Evolutionary conservation across 2,329 filamentous ascomycete species (phyloP), one percentile per base, ranked within the genome.

Genomic region (Monosporascus sp.): DNA sequence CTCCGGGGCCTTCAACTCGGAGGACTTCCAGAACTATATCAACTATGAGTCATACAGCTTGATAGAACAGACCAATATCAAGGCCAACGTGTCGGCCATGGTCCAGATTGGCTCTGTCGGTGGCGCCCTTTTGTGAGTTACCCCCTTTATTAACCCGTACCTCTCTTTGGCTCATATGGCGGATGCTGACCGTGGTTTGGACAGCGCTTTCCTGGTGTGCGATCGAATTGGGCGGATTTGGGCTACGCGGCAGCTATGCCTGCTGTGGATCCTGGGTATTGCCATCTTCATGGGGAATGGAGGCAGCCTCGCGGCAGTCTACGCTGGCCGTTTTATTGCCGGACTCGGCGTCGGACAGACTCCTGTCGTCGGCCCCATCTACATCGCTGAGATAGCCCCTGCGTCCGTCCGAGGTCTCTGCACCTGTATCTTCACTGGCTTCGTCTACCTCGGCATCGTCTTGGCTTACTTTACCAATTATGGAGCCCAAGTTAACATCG

Each of bases 41-140:
- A 62, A 82, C 59, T 82, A 84, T 56, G 70, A 74, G 6, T 72
- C 74, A 2, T 83, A 84, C 62, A 73, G 69, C 46, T 61, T 69
- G 0, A 72, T 77, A 4, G 76, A 81, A 47, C 74, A 80, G 64
- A 84, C 86, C 55, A 84, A 88, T 66, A 84, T 86, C 71, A 84
- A 88, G 70, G 84, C 80, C 60, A 92, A 92, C 68, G 86, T 92
- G 51, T 86, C 87, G 2, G 81, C 86, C 47, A 92, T 92, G 88
- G 88, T 92, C 0, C 88, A 91, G 69, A 83, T 91, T 62, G 88
- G 88, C 24, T 88, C 82, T 24, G 86, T 92, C 31, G 83, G 75
- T 4, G 88, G 88, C 44, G 85, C 87, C 31, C 74, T 89, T 34
- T 77, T 86, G 74, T 76, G 63, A 57, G 72, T 65, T 15, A 24